Conservation (phyloP, 495 filamentous ascomycete species). For the Oidiodendron maius region DNA sequence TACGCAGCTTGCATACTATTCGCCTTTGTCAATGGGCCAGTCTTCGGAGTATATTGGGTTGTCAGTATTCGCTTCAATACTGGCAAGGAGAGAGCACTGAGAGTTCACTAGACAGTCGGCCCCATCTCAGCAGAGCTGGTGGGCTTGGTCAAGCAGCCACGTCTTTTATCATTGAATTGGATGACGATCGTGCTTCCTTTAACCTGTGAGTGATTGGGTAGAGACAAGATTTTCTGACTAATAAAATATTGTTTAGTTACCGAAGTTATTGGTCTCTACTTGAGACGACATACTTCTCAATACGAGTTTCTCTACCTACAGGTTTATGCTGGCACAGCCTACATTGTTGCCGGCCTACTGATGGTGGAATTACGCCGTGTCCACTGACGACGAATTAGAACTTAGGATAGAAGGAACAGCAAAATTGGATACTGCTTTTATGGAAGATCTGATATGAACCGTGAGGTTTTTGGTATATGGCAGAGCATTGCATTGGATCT, state of each 20-base stretch:
- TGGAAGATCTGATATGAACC: no score
- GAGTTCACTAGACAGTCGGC: not conserved
- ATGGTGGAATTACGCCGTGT: not conserved
- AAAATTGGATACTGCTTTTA: no score
- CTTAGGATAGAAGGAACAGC: no score
- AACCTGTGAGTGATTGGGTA: not conserved
- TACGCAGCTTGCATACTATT: not conserved
- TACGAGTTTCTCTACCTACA: not conserved
- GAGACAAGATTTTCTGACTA: not conserved
- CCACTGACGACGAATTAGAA: not conserved
- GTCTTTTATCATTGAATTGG: not conserved
- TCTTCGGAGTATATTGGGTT: not conserved
- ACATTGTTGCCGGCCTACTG: not conserved
- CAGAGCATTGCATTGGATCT: no score
- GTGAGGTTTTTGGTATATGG: no score
- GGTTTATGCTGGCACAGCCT: not conserved
- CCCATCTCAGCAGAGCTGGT: not conserved
- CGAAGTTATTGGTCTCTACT: not conserved
- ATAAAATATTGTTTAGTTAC: not conserved
- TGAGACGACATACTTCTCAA: not conserved
- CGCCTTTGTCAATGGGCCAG: not conserved
- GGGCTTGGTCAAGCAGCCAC: not conserved
- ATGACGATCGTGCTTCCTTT: not conserved
- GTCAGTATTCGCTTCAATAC: not conserved
- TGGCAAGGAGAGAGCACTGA: not conserved